Evolutionary conservation across 75 land plant species (phyloP), one percentile per base, ranked within the genome.

Genomic region (Cryptomeria japonica): DNA sequence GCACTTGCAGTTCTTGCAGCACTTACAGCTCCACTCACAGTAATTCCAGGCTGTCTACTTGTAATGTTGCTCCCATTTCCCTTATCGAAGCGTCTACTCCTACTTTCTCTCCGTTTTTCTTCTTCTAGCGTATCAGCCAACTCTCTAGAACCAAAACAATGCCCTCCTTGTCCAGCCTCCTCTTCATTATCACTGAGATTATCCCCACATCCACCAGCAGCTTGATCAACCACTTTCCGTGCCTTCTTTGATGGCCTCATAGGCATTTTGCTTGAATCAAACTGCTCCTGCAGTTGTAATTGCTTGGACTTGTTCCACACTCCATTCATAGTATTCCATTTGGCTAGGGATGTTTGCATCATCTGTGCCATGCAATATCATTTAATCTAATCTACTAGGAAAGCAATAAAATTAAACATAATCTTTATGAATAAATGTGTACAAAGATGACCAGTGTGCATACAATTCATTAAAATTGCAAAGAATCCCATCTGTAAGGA

Each of bases 61-160:
- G 83, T 88, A 36, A 87, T 41, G 36, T 86, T 73, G 32, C 80
- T 55, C 31, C 89, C 94, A 18, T 92, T 94, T 51, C 89, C 93
- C 49, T 92, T 96, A 34, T 98, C 98, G 86, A 98, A 98, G 47
- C 99, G 95, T 87, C 92, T 98, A 46, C 89, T 93, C 34, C 98
- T 94, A 84, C 85, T 93, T 80, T 98, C 95, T 25, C 99, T 93
- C 76, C 89, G 92, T 89, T 92, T 94, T 89, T 91, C 96, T 90
- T 98, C 99, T 87, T 98, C 99, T 9, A 97, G 96, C 61, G 96
- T 90, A 88, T 97, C 92, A 34, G 96, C 93, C 28, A 94, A 89
- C 42, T 90, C 86, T 58, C 94, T 80, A 46, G 97, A 91, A 78
- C 93, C 92, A 47, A 98, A 86, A 87, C 90, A 92, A 85, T 94